A percentile compares a stretch with the other conserved stretches of the same genome.
These are phyloP conservation scores for Catharanthus roseus DNA, from an alignment of 257 asterid genomes.

Conservation along the genomic window DNA sequence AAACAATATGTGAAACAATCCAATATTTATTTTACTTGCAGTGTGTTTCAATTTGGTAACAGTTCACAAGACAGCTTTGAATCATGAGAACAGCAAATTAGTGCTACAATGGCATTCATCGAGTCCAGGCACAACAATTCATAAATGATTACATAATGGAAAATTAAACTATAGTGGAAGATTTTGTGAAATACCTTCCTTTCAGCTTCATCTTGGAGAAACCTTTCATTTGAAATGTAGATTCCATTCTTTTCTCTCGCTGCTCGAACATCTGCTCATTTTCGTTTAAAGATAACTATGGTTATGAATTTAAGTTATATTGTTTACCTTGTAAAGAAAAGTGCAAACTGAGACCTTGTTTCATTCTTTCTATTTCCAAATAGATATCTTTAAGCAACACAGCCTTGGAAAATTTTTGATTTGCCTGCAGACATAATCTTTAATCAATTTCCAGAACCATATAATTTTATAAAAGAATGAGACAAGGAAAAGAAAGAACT, in stretches of 20 bases:
- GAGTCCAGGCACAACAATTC: not conserved
- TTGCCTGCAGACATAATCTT: slow-evolving; percentile 49
- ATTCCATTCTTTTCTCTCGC: slow-evolving; percentile 89
- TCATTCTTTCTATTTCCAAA: slow-evolving; percentile 75
- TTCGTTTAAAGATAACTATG: not conserved
- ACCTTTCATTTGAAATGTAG: slow-evolving; percentile 81
- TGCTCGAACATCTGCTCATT: slow-evolving; percentile 64
- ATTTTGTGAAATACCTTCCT: slow-evolving; percentile 47
- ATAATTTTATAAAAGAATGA: not conserved
- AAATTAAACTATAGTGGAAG: not conserved
- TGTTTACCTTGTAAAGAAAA: not conserved
- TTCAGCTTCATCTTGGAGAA: slow-evolving; percentile 70
- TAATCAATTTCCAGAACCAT: slow-evolving; percentile 23
- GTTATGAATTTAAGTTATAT: not conserved
- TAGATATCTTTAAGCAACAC: slow-evolving; percentile 70
- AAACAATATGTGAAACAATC: not conserved
- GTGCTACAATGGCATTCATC: not conserved
- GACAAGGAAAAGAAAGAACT: slow-evolving; percentile 7
- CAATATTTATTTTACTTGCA: not conserved
- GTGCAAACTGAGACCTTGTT: slow-evolving; percentile 44
- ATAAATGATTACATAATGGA: too few relatives aligned
- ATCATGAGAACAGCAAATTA: not conserved
- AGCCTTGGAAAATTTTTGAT: slow-evolving; percentile 70
- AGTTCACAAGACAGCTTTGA: not conserved
- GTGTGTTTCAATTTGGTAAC: not conserved